phyloP scores from a whole-genome alignment of 2,329 filamentous ascomycete genomes.

The Tolypocladium inflatum region DNA sequence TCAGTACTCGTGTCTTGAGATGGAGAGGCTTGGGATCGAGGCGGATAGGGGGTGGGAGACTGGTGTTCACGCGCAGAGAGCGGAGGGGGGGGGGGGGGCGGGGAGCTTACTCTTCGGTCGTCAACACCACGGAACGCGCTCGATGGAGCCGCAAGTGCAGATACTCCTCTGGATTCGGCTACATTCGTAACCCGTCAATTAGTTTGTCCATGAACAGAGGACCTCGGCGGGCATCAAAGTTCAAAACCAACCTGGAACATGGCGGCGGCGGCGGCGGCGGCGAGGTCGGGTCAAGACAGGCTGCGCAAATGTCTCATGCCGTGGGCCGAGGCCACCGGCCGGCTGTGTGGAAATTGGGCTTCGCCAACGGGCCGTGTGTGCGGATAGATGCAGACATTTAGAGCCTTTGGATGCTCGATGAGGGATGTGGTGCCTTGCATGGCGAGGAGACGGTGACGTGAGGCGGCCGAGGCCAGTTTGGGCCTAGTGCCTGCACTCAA shows the following conservation, averaged over 20 bases:
- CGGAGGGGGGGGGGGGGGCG: background rate
- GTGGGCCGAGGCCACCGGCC: background rate
- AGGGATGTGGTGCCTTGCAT: background rate
- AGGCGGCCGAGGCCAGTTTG: background rate
- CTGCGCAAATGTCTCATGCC: background rate
- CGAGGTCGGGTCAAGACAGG: background rate
- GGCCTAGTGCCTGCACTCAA: background rate
- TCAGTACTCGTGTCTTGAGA: background rate
- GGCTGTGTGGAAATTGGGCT: background rate
- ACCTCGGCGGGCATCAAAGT: background rate
- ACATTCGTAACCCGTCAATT: background rate
- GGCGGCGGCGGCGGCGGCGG: conserved; percentile 4
- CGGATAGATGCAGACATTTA: too few species aligned
- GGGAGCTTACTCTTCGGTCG: conserved; percentile 57
- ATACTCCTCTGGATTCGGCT: conserved; percentile 60
- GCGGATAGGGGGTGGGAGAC: conserved; percentile 6
- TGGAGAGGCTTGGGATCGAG: background rate
- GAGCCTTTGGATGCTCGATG: background rate
- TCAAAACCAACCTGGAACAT: conserved; percentile 9
- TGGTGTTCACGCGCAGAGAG: too few species aligned
- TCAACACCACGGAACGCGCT: conserved; percentile 74
- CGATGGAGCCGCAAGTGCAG: conserved; percentile 76
- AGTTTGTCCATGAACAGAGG: background rate
- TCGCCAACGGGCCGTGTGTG: background rate
- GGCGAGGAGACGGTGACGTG: background rate